Evolutionary conservation across 1,284 basidiomycete species (phyloP).

Genomic region (Leccinum fallax): DNA sequence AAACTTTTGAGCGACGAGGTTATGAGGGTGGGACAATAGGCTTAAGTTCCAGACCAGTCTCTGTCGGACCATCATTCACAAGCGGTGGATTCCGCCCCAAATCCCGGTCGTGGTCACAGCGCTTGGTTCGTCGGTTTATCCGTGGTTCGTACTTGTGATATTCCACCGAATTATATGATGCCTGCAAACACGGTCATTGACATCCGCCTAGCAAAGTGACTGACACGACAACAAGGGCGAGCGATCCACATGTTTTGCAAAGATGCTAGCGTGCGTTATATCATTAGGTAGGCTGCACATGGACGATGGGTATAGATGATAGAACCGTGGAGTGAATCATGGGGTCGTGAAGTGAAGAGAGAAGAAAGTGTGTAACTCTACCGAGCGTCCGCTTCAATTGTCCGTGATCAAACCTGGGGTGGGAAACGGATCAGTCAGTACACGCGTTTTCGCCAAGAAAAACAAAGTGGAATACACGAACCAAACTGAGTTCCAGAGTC

Average conservation of each 20-base stretch:
- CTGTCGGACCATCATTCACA: not conserved
- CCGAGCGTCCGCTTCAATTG: slow-evolving; percentile 3
- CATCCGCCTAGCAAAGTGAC: not conserved
- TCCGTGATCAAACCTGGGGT: slow-evolving; percentile 23
- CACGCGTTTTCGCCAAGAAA: not conserved
- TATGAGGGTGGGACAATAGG: not conserved
- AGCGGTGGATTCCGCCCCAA: not conserved
- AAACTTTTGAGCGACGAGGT: not conserved
- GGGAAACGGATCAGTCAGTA: slow-evolving; percentile 6
- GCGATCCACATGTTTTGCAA: slow-evolving; percentile 13
- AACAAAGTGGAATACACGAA: slow-evolving; percentile 45
- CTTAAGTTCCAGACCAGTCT: not conserved
- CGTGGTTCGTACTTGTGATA: not conserved
- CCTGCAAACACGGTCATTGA: not conserved
- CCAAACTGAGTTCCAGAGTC: slow-evolving; percentile 96
- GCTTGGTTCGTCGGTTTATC: not conserved
- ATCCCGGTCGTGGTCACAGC: not conserved
- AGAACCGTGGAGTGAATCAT: slow-evolving; percentile 17
- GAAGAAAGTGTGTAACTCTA: slow-evolving; percentile 8
- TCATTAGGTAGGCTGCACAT: slow-evolving; percentile 32
- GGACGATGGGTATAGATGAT: slow-evolving; percentile 33
- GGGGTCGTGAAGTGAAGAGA: slow-evolving; percentile 21
- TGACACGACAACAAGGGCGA: not conserved
- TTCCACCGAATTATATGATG: not conserved
- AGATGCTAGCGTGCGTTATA: slow-evolving; percentile 33